phyloP scores from a whole-genome alignment of 352 stramenopile species.

The Phytophthora pseudosyringae region DNA sequence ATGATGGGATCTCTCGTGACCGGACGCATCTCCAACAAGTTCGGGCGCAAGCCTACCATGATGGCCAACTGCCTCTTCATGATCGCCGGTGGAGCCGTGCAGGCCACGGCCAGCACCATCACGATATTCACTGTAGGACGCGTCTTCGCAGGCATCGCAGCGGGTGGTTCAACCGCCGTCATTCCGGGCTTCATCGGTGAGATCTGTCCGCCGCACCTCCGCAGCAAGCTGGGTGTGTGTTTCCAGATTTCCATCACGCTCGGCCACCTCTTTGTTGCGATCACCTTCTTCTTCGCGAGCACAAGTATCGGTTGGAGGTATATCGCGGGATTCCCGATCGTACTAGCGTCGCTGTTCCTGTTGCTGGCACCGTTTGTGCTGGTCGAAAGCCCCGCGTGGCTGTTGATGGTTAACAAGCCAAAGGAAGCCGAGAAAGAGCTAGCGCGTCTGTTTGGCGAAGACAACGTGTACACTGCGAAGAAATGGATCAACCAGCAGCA shows the following conservation, averaged over 20 bases:
- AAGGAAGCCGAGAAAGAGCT: conserved; percentile 33
- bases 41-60: conserved; percentile 49
- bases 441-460: conserved; percentile 31
- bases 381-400: conserved; percentile 48
- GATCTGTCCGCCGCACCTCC: conserved; percentile 44
- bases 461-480: conserved; percentile 25
- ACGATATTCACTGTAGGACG: conserved; percentile 44
- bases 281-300: conserved; percentile 56
- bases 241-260: conserved; percentile 54
- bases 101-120: conserved; percentile 29
- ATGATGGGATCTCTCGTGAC: conserved; percentile 38
- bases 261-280: conserved; percentile 42
- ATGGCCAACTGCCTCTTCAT: conserved; percentile 43
- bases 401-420: conserved; percentile 29
- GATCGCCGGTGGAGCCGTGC: conserved; percentile 37
- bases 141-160: conserved; percentile 47
- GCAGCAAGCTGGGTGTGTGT: conserved; percentile 33
- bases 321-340: conserved; percentile 46
- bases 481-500: conserved; percentile 24
- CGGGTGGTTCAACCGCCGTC: conserved; percentile 40
- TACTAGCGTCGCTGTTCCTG: conserved; percentile 38
- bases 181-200: conserved; percentile 46
- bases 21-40: conserved; percentile 39
- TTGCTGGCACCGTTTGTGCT: conserved; percentile 23
- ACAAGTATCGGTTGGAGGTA: conserved; percentile 54